Percentiles rank a stretch among this genome's conserved stretches.
Evolutionary conservation across 768 basidiomycete genomes (phyloP).

Genomic region (Mycena galericulata): DNA sequence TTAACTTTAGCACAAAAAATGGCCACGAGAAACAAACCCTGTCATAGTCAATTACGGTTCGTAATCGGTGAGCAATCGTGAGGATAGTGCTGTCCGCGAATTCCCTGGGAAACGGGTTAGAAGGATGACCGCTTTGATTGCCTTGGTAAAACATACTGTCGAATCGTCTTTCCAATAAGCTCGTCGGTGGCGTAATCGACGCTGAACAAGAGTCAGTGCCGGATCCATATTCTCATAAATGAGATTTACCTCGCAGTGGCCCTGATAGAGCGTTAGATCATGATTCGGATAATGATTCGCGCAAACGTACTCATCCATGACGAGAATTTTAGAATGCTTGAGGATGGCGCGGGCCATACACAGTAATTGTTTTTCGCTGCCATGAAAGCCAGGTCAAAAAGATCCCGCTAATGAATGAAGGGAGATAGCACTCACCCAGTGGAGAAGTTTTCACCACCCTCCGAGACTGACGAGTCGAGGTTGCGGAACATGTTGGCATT

Average conservation of each 20-base stretch:
- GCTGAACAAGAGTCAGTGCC: neutral
- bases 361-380: slow-evolving; percentile 81
- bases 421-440: slow-evolving; percentile 65
- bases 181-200: slow-evolving; percentile 70
- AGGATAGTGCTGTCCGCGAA: slow-evolving; percentile 86
- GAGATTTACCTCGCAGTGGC: slow-evolving; percentile 71
- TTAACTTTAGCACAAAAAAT: neutral
- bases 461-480: slow-evolving; percentile 79
- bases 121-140: neutral
- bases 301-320: slow-evolving; percentile 84
- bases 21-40: slow-evolving; percentile 59
- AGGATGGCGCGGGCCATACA: slow-evolving; percentile 92
- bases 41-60: slow-evolving; percentile 88
- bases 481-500: slow-evolving; percentile 84
- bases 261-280: slow-evolving; percentile 46
- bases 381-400: neutral
- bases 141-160: slow-evolving; percentile 64
- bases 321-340: slow-evolving; percentile 78
- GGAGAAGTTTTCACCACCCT: slow-evolving; percentile 92
- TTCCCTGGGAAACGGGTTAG: slow-evolving; percentile 55
- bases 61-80: slow-evolving; percentile 84
- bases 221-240: neutral
- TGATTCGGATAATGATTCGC: neutral
- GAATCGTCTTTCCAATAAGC: slow-evolving; percentile 83
- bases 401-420: neutral